These are phyloP conservation scores for Guillardia theta DNA, from an alignment of 78 protist species.

Conservation along the genomic window DNA sequence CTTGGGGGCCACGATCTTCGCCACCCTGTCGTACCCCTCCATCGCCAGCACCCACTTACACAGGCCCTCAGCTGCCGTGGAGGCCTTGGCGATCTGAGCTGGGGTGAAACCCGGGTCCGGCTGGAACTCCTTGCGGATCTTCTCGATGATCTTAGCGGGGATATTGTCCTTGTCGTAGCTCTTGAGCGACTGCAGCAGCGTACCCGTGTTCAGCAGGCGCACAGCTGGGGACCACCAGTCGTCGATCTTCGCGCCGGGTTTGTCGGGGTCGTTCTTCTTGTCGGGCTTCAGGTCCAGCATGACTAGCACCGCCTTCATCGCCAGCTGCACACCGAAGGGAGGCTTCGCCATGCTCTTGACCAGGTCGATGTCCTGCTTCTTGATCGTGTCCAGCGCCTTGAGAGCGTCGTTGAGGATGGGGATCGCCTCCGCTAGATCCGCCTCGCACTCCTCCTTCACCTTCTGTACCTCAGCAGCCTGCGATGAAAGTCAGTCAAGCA, in stretches of 20 bases:
- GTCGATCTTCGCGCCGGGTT: slow-evolving; percentile 5
- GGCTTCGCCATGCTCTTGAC: slow-evolving; percentile 71
- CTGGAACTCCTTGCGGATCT: slow-evolving; percentile 40
- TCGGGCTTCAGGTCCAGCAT: slow-evolving; percentile 52
- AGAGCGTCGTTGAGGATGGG: slow-evolving; percentile 69
- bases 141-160: slow-evolving; percentile 46
- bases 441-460: slow-evolving; percentile 34
- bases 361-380: slow-evolving; percentile 59
- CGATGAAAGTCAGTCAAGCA: no score
- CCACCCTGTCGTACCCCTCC: slow-evolving; percentile 49
- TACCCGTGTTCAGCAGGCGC: background rate
- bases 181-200: slow-evolving; percentile 63
- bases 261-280: background rate
- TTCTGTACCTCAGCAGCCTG: background rate
- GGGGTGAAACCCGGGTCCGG: slow-evolving; percentile 49
- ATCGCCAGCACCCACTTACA: slow-evolving; percentile 63
- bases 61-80: slow-evolving; percentile 66
- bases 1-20: slow-evolving; percentile 72
- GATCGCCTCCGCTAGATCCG: slow-evolving; percentile 56
- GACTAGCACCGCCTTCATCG: slow-evolving; percentile 76
- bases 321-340: slow-evolving; percentile 74
- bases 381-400: slow-evolving; percentile 62
- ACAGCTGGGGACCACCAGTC: slow-evolving; percentile 20
- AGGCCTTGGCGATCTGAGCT: slow-evolving; percentile 26
- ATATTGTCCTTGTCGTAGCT: slow-evolving; percentile 81